These are phyloP conservation scores for Phytophthora foliorum DNA, from an alignment of 352 stramenopile species.

Conservation along the genomic window DNA sequence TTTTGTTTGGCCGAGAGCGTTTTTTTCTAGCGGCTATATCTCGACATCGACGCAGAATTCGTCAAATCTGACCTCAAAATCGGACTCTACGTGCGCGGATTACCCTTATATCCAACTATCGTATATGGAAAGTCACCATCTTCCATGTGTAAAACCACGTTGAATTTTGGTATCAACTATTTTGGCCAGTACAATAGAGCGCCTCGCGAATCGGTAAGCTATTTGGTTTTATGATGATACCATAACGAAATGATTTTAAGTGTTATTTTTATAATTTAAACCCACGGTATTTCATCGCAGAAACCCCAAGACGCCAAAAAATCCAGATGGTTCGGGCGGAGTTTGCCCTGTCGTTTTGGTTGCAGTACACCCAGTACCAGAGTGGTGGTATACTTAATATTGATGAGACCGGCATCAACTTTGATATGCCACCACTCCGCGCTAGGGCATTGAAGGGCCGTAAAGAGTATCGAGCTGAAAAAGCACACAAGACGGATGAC, in stretches of 20 bases:
- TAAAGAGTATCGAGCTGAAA: background rate
- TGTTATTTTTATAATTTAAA: too few relatives aligned
- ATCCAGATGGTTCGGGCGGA: background rate
- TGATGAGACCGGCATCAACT: conserved; percentile 14
- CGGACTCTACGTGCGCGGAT: too few relatives aligned
- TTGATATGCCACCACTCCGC: conserved; percentile 5
- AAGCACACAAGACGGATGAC: conserved; percentile 2
- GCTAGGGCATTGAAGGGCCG: background rate
- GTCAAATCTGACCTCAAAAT: too few relatives aligned
- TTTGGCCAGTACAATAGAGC: too few relatives aligned
- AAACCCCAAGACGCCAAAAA: background rate
- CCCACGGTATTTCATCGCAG: background rate
- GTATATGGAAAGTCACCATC: too few relatives aligned
- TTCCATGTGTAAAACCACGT: too few relatives aligned
- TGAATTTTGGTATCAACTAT: too few relatives aligned
- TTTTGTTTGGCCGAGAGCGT: too few relatives aligned
- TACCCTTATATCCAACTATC: too few relatives aligned
- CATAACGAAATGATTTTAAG: background rate
- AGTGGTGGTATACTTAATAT: conserved; percentile 12
- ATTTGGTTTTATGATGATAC: background rate
- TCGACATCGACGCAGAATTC: too few relatives aligned
- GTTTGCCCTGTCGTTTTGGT: background rate
- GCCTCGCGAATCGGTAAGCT: background rate
- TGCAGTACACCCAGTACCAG: background rate
- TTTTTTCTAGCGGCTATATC: too few relatives aligned